A percentile compares a stretch with the other conserved stretches of the same genome.
These are phyloP conservation scores for Penicillium verrucosum DNA, from an alignment of 2,329 filamentous ascomycete species.

Conservation along the genomic window DNA sequence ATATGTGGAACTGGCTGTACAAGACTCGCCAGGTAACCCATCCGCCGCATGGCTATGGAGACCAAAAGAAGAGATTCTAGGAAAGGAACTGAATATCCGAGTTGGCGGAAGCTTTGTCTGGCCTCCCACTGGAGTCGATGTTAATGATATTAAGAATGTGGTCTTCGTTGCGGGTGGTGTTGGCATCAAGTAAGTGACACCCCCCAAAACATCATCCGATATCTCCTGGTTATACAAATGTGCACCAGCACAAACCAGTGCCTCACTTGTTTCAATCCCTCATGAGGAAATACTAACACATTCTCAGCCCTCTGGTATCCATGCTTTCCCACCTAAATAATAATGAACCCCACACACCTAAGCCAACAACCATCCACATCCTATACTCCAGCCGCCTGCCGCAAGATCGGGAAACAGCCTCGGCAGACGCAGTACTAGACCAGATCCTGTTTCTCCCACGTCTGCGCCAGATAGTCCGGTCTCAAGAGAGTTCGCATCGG, in stretches of 20 bases:
- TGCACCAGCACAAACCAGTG: neutral
- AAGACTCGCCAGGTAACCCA: slow-evolving; percentile 67
- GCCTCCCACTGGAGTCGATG: slow-evolving; percentile 54
- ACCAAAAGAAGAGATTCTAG: slow-evolving; percentile 54
- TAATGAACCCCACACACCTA: slow-evolving; percentile 40
- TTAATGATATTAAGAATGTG: slow-evolving; percentile 52
- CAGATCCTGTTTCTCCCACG: slow-evolving; percentile 49
- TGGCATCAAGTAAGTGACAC: slow-evolving; percentile 65
- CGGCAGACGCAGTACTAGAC: slow-evolving; percentile 19
- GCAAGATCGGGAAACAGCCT: slow-evolving; percentile 7
- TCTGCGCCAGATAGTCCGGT: slow-evolving; percentile 39
- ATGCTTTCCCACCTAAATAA: slow-evolving; percentile 61
- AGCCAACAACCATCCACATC: slow-evolving; percentile 52
- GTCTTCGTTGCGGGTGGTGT: slow-evolving; percentile 79
- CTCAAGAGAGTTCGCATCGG: slow-evolving; percentile 25
- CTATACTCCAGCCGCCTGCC: slow-evolving; percentile 59
- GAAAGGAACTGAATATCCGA: slow-evolving; percentile 60
- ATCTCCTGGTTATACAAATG: neutral
- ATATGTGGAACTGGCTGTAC: slow-evolving; percentile 76
- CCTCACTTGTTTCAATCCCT: neutral
- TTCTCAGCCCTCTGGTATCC: slow-evolving; percentile 64
- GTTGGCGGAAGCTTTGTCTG: slow-evolving; percentile 80
- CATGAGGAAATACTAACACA: neutral
- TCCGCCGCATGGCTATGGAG: slow-evolving; percentile 75
- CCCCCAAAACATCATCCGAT: neutral